Evolutionary conservation across 1,284 basidiomycete species (phyloP).

Genomic region (Papiliotrema fonsecae): DNA sequence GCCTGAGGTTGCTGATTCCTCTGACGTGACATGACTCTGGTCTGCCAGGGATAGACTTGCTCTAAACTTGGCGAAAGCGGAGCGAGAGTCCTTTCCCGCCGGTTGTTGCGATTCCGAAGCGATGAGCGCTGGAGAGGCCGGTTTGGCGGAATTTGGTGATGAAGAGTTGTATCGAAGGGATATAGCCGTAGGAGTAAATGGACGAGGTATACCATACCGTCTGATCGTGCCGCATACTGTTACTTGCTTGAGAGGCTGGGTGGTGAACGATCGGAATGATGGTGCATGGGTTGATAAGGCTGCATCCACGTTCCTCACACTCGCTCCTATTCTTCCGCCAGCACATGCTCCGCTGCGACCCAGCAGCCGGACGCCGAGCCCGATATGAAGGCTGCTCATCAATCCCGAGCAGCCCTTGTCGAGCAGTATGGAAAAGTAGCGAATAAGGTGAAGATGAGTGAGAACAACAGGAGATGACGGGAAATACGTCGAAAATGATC

Average conservation of each 20-base stretch:
- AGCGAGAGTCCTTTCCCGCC: not conserved
- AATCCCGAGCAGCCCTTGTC: too few species aligned
- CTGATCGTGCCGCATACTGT: too few species aligned
- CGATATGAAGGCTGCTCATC: not conserved
- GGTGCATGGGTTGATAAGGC: not conserved
- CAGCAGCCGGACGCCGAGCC: not conserved
- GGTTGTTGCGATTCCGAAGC: not conserved
- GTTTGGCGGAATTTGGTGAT: not conserved
- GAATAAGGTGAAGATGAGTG: too few species aligned
- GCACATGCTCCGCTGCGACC: not conserved
- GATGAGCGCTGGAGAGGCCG: not conserved
- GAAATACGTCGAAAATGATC: too few species aligned
- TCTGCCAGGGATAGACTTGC: not conserved
- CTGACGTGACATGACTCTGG: not conserved
- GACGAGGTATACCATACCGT: not conserved
- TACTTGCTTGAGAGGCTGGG: too few species aligned
- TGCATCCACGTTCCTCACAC: not conserved
- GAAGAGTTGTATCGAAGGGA: not conserved
- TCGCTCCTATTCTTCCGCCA: not conserved
- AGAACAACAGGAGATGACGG: too few species aligned
- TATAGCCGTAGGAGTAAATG: not conserved
- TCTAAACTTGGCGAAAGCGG: not conserved
- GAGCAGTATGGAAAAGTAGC: too few species aligned
- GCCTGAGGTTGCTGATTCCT: slow-evolving; percentile 5
- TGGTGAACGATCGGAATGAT: not conserved